Conservation (phyloP, 805 yeast species). For the Candida glaebosa region DNA sequence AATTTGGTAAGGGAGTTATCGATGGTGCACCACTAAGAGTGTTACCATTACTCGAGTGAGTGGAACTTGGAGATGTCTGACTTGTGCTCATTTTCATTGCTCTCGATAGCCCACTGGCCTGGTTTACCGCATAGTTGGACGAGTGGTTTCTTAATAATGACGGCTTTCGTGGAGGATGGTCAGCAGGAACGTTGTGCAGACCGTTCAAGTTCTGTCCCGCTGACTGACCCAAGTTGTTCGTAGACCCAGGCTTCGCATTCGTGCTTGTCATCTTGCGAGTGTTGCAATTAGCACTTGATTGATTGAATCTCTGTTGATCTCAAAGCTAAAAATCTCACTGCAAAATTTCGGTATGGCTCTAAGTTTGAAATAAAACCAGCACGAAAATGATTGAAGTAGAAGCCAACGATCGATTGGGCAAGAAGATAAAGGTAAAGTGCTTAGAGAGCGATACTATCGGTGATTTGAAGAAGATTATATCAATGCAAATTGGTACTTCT, state of each 20-base stretch:
- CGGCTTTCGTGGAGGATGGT: constrained; percentile 9
- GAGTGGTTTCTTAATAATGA: constrained; percentile 14
- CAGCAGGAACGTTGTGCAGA: not conserved
- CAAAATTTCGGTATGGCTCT: not conserved
- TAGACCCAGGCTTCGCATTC: not conserved
- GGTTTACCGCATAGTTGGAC: constrained; percentile 7
- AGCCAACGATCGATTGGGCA: constrained; percentile 66
- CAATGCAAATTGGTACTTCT: constrained; percentile 78
- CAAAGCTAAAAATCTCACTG: not conserved
- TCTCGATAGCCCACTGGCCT: not conserved
- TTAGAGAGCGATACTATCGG: constrained; percentile 81
- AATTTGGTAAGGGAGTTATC: not conserved
- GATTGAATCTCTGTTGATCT: not conserved
- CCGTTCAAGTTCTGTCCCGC: not conserved
- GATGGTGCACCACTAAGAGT: not conserved
- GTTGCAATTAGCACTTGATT: not conserved
- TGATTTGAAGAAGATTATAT: constrained; percentile 81
- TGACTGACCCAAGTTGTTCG: not conserved
- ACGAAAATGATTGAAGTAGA: constrained; percentile 36
- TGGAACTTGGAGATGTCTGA: constrained; percentile 1
- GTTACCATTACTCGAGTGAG: not conserved
- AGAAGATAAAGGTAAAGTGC: constrained; percentile 85
- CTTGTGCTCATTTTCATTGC: not conserved
- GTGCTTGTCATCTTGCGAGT: not conserved
- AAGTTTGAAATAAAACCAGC: too few species aligned